Base-by-base conservation (phyloP, 441 rosid genomes). In the Iberis amara region DNA sequence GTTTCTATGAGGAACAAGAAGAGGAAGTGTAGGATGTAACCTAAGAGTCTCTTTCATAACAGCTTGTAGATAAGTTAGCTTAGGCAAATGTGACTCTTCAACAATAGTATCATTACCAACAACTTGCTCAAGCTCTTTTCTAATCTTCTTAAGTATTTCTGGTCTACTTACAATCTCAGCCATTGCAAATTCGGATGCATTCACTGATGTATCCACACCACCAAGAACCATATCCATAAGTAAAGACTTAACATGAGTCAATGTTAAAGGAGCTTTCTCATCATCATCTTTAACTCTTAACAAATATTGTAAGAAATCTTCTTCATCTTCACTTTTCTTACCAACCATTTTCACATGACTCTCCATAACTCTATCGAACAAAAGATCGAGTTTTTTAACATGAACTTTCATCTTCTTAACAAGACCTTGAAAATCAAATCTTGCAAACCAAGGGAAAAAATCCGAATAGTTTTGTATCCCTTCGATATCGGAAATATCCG, bases 401-500 rank as follows among this genome's bases (percentile, higher is more conserved):
- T 70, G 15, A 18, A 43, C 62, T 54, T 47, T 68, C 55, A 73
- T 24, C 35, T 69, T 30, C 45, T 62, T 75, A 54, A 63, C 76
- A 5, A 83, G 10, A 0, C 91, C 83, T 11, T 76, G 78, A 48
- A 79, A 36, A 60, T 83, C 87, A 10, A 77, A 76, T 49, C 73
- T 28, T 2, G 79, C 73, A 15, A 81, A 67, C 12, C 56, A 15
- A 0, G 88, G 92, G 23, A 81, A 74, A 37, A 79, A 44, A 14
- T 84, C 89, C 0, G 89, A 85, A 31, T 80, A 44, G 43, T 85
- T 80, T 5, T 81, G 82, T 39, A 60, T 71, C 38, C 73, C 83
- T 27, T 66, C 11, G 1, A 80, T 28, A 2, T 44, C 52, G 24
- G 69, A 70, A 1, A 70, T 49, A 40, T 74, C 68, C 0, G 51